Conservation (phyloP, 176 grass and related monocot genomes). For the Olyra latifolia region DNA sequence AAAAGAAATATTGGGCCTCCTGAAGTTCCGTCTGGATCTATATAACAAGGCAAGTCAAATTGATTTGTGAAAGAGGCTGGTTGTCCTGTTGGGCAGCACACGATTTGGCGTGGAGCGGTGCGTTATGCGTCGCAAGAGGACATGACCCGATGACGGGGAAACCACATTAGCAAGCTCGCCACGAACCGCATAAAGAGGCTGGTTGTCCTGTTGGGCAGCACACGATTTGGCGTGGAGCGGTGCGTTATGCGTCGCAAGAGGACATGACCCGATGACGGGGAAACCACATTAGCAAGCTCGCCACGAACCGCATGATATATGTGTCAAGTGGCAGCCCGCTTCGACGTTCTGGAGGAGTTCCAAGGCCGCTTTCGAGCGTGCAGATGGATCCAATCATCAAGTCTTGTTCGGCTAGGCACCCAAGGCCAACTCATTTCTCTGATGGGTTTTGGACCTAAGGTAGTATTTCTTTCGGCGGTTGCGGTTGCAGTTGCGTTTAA, state of each 20-base stretch:
- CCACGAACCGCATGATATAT: background rate
- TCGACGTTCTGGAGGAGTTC: background rate
- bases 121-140: background rate
- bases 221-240: too few relatives aligned
- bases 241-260: background rate
- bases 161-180: background rate
- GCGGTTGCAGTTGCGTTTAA: too few relatives aligned
- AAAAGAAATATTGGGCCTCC: too few relatives aligned
- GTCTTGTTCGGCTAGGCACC: background rate
- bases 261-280: background rate
- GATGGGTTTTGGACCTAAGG: background rate
- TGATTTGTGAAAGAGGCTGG: too few relatives aligned
- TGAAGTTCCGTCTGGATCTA: too few relatives aligned
- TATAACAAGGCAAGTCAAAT: too few relatives aligned
- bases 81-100: background rate
- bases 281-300: background rate
- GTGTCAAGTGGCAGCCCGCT: background rate
- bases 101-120: background rate
- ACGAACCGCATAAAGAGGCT: background rate
- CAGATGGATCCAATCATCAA: background rate
- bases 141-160: background rate
- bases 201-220: background rate
- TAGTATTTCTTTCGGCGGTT: too few relatives aligned
- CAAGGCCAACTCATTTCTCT: background rate
- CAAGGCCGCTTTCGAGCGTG: background rate